These are phyloP conservation scores for Diaporthe vexans DNA, from an alignment of 2,329 filamentous ascomycete species.

Conservation along the genomic window DNA sequence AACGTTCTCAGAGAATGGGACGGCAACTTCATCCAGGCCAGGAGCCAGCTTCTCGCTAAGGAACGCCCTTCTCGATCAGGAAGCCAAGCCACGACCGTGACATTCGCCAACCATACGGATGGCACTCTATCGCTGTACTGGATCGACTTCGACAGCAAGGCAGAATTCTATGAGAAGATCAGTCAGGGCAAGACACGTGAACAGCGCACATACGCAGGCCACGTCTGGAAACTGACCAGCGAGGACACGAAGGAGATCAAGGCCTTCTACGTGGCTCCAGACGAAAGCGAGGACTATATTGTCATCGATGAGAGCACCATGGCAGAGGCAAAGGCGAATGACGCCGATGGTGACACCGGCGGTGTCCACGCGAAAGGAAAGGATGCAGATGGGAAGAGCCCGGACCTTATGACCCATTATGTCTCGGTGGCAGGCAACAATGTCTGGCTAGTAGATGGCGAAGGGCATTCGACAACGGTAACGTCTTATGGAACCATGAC, in stretches of 20 bases:
- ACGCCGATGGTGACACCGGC: not conserved
- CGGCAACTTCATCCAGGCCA: not conserved
- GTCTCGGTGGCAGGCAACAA: not conserved
- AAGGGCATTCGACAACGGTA: not conserved
- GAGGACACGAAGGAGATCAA: slow-evolving; percentile 1
- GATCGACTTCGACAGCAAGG: slow-evolving; percentile 3
- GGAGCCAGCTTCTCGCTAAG: not conserved
- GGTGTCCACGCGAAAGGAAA: not conserved
- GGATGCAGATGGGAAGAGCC: not conserved
- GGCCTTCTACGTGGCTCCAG: slow-evolving; percentile 5
- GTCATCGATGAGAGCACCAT: slow-evolving; percentile 14
- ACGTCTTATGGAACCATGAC: not conserved
- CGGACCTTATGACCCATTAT: not conserved
- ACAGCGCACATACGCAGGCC: not conserved
- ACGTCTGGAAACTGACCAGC: slow-evolving; percentile 1
- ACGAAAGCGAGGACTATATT: not conserved
- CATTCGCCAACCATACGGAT: not conserved
- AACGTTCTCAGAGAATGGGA: not conserved
- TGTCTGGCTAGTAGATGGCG: not conserved
- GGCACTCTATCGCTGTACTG: not conserved
- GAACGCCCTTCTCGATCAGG: not conserved
- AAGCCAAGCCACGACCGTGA: not conserved
- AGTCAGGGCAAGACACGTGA: not conserved
- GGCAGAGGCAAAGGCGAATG: not conserved
- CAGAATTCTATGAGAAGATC: not conserved